These are phyloP conservation scores for Psilocybe tampanensis DNA, from an alignment of 768 basidiomycete species.

Conservation along the genomic window DNA sequence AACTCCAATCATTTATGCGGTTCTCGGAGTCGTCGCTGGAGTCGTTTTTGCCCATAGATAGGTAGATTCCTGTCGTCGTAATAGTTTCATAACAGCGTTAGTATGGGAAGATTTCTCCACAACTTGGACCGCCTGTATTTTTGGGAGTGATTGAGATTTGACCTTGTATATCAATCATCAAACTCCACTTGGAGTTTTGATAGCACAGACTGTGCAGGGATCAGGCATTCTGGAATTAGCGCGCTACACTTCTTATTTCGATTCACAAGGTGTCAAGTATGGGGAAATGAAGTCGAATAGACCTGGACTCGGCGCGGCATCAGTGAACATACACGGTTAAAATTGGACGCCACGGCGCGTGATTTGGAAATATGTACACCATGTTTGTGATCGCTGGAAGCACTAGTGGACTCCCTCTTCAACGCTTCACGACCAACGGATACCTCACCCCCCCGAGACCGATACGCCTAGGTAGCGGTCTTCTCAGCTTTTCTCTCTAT, in stretches of 20 bases:
- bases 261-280: no score
- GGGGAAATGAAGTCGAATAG: no score
- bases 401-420: neutral
- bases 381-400: neutral
- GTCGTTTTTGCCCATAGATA: no score
- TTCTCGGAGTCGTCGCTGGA: no score
- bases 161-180: neutral
- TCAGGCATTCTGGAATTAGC: no score
- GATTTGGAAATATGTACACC: slow-evolving; percentile 5
- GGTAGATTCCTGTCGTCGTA: no score
- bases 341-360: neutral
- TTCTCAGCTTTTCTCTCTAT: neutral
- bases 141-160: neutral
- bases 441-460: neutral
- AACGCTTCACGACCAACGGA: slow-evolving; percentile 8
- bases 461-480: neutral
- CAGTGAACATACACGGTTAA: no score
- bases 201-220: neutral
- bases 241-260: neutral
- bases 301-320: no score
- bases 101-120: neutral
- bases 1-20: no score
- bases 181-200: no score
- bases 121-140: neutral
- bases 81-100: neutral